Evolutionary conservation across 2,329 filamentous ascomycete genomes (phyloP), one percentile per base, ranked within the genome.

Genomic region (Ceratocystis lukuohia): DNA sequence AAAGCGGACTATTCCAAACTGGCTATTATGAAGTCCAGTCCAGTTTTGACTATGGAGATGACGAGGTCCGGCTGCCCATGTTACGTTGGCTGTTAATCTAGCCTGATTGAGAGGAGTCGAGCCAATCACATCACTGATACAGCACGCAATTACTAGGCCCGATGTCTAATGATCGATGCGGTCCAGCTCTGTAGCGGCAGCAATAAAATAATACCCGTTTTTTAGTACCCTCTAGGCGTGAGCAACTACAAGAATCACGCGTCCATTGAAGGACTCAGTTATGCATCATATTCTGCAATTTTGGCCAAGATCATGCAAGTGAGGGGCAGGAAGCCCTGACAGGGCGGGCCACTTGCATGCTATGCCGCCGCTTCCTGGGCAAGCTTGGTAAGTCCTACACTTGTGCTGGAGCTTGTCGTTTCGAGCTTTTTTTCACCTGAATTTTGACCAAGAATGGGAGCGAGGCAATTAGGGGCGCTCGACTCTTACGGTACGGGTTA

Each of bases 71-170:
- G 10, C 37, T 41, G 37, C 37, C 37, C 37, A 41, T 41, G 37
- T 1, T 41, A 59, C 25, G 30, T n/a, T 30, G 8, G 28, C 59
- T 63, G 48, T 20, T 41, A 69, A 74, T 74, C 73, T 69, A 68
- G 69, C 71, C 68, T 64, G 61, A 65, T 45, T 64, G 64, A 66
- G 68, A 66, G 56, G 63, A 61, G 12, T 25, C 67, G 17, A 69
- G 69, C 74, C 74, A 75, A 75, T 75, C 65, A 72, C 15, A 61
- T 17, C 7, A 15, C 63, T 30, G 65, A 46, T 69, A 67, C 72
- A 75, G 71, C 73, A 75, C 74, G 74, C 73, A 72, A 76, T 76
- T 66, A 48, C 65, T 64, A 59, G 28, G 12, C 25, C 4, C 8
- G 10, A 59, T 37, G 56, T 57, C 22, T 59, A 59, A 30, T 5